phyloP scores from a whole-genome alignment of 129 eudicot genomes.

The Escallonia herrerae region DNA sequence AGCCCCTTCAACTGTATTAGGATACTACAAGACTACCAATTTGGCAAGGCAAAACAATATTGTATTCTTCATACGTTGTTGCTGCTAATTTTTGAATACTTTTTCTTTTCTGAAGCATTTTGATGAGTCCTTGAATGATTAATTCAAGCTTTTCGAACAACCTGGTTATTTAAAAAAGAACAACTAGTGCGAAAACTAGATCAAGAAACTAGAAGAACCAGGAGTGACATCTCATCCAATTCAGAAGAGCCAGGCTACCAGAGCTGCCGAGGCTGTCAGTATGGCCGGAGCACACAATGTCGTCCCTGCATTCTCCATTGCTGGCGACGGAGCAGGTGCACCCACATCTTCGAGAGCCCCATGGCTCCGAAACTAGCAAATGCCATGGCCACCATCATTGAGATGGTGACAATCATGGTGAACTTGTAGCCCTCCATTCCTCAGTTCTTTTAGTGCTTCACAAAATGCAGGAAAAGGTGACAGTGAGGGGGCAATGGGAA shows the following conservation, averaged over 20 bases:
- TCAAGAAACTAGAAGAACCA: not conserved
- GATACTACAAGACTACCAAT: too few species aligned
- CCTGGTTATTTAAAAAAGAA: too few species aligned
- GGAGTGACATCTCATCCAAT: not conserved
- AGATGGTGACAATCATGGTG: constrained; percentile 19
- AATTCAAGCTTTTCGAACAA: too few species aligned
- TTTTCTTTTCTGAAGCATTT: too few species aligned
- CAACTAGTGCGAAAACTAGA: too few species aligned
- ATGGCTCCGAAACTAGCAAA: constrained; percentile 14
- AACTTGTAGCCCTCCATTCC: constrained; percentile 29
- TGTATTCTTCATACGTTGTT: too few species aligned
- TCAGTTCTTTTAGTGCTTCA: too few species aligned
- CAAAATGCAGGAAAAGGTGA: not conserved
- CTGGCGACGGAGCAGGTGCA: constrained; percentile 44
- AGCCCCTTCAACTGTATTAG: too few species aligned
- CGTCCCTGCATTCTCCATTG: constrained; percentile 39
- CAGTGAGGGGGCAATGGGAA: too few species aligned
- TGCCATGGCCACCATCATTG: constrained; percentile 20
- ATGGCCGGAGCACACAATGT: constrained; percentile 25
- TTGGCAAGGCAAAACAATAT: too few species aligned
- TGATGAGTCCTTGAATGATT: not conserved
- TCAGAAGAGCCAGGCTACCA: constrained; percentile 33
- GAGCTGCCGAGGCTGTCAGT: constrained; percentile 22
- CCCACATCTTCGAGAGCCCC: constrained; percentile 24
- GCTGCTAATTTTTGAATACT: not conserved